Percentiles rank a stretch among this genome's conserved stretches.
Evolutionary conservation across 225 moss, liverwort and hornwort genomes (phyloP).

Genomic region (Neckera pumila): DNA sequence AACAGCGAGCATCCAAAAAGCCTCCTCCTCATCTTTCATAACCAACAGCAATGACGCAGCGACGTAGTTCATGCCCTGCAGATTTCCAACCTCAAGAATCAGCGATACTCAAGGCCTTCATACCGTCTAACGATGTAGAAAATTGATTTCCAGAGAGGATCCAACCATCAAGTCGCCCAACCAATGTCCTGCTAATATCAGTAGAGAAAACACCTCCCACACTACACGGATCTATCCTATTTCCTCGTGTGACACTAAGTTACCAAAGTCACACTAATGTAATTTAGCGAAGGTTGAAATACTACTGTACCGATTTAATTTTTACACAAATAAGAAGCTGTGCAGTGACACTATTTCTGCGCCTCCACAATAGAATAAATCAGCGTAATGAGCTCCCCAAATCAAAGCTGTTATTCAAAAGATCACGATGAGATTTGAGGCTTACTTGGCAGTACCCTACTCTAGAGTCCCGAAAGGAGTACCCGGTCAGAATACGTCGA

Average conservation of each 20-base stretch:
- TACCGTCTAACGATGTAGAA: background rate
- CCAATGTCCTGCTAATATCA: background rate
- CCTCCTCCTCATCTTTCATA: conserved; percentile 93
- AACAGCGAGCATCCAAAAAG: conserved; percentile 97
- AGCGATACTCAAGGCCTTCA: background rate
- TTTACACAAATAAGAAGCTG: background rate
- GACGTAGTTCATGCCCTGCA: conserved; percentile 98
- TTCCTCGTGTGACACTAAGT: background rate
- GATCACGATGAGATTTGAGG: background rate
- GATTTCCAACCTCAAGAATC: background rate
- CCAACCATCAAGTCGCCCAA: background rate
- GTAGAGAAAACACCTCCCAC: background rate
- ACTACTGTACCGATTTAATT: background rate
- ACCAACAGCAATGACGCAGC: conserved; percentile 80
- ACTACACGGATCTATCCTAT: background rate
- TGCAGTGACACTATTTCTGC: background rate
- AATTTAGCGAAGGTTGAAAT: background rate
- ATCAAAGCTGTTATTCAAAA: background rate
- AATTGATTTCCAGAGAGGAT: background rate
- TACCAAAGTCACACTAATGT: background rate
- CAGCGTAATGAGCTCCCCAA: background rate
- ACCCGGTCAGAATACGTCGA: conserved; percentile 83
- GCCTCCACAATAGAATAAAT: background rate
- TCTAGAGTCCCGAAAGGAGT: conserved; percentile 91
- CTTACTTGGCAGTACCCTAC: conserved; percentile 98